phyloP scores from a whole-genome alignment of 345 rosid genomes.

The Corchorus olitorius region DNA sequence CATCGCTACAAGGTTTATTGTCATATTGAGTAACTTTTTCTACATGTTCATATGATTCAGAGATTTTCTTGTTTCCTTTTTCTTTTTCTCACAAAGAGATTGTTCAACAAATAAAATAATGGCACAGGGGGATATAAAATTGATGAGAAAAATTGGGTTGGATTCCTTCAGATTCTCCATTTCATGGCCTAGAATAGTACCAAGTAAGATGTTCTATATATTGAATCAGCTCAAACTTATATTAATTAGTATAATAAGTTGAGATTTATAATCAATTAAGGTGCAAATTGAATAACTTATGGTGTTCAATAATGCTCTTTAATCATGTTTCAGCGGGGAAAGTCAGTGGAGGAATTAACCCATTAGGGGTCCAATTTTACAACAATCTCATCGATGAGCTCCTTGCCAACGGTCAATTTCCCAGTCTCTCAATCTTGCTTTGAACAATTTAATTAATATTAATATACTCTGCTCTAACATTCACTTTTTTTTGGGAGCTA shows the following conservation, averaged over 20 bases:
- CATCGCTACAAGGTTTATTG: conserved; percentile 58
- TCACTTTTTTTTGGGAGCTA: too few relatives aligned
- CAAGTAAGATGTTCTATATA: conserved; percentile 10
- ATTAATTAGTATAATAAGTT: neutral
- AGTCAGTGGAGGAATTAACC: conserved; percentile 34
- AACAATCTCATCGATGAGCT: conserved; percentile 42
- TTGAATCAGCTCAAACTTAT: neutral
- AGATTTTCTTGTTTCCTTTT: neutral
- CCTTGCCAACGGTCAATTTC: conserved; percentile 29
- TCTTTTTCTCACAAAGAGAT: neutral
- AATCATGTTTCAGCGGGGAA: conserved; percentile 33
- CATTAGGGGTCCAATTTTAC: conserved; percentile 40
- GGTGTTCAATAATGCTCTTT: neutral
- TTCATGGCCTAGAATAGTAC: conserved; percentile 23
- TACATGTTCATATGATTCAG: neutral
- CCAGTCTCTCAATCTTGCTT: conserved; percentile 1
- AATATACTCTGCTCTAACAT: neutral
- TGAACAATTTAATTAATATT: neutral
- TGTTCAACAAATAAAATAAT: neutral
- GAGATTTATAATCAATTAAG: too few relatives aligned
- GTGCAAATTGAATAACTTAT: neutral
- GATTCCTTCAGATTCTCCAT: conserved; percentile 24
- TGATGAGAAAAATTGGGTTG: conserved; percentile 19
- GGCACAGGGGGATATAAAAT: conserved; percentile 6
- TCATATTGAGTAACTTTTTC: neutral